A percentile compares a stretch with the other conserved stretches of the same genome.
phyloP scores from a whole-genome alignment of 306 rosid species.

The Chamaecrista fasciculata region DNA sequence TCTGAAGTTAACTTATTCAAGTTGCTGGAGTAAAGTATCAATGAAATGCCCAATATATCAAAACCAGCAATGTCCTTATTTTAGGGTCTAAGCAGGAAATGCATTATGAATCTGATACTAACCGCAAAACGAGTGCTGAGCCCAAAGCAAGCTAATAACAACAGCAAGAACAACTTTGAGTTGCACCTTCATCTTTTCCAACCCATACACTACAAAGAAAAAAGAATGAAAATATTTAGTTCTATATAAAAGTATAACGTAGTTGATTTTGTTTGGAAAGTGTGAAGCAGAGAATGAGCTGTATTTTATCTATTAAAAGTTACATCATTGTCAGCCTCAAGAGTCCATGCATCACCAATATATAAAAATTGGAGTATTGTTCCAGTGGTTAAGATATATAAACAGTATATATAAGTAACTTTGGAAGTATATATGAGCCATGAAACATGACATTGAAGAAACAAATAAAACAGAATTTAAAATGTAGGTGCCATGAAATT shows the following conservation, averaged over 20 bases:
- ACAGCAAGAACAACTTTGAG: conserved; percentile 46
- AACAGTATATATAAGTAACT: background rate
- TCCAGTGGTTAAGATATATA: background rate
- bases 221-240: conserved; percentile 29
- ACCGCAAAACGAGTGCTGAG: conserved; percentile 72
- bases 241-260: conserved; percentile 4
- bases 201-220: conserved; percentile 35
- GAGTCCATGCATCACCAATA: conserved; percentile 5
- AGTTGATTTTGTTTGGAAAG: conserved; percentile 16
- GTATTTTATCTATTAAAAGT: background rate
- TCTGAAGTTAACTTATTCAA: background rate
- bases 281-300: background rate
- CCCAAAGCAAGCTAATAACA: conserved; percentile 52
- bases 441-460: conserved; percentile 16
- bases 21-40: background rate
- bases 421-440: background rate
- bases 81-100: background rate
- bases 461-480: background rate
- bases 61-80: background rate
- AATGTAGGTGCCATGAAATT: conserved; percentile 14
- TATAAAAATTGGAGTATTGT: background rate
- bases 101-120: conserved; percentile 36
- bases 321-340: conserved; percentile 19
- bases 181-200: conserved; percentile 65
- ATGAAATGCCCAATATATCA: background rate